Conservation (phyloP, 73 alveolate species). For the Paramecium caudatum region DNA sequence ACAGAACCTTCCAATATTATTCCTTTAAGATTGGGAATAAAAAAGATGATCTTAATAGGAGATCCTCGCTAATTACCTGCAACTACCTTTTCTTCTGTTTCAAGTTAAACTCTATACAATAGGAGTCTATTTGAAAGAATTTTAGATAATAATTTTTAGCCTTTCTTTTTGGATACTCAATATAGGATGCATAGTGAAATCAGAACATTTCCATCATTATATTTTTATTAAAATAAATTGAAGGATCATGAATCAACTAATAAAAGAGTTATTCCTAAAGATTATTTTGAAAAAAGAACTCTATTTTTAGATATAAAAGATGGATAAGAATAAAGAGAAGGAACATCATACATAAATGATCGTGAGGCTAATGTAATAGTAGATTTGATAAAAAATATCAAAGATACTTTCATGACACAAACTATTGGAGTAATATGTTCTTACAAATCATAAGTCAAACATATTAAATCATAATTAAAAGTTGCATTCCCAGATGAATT, state of each 20-base stretch:
- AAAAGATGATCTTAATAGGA: slow-evolving; percentile 78
- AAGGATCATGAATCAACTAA: slow-evolving; percentile 75
- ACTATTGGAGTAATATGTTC: slow-evolving; percentile 87
- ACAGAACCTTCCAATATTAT: slow-evolving; percentile 74
- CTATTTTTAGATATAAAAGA: slow-evolving; percentile 78
- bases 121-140: slow-evolving; percentile 95
- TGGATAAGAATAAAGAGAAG: slow-evolving; percentile 74
- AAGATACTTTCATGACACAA: slow-evolving; percentile 71
- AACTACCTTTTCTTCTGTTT: slow-evolving; percentile 90
- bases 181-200: slow-evolving; percentile 90
- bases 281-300: slow-evolving; percentile 70
- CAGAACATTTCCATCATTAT: slow-evolving; percentile 83
- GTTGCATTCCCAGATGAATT: slow-evolving; percentile 10
- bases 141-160: slow-evolving; percentile 84
- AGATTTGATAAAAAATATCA: slow-evolving; percentile 68
- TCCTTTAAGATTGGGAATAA: slow-evolving; percentile 59
- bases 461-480: slow-evolving; percentile 55
- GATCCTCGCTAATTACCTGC: slow-evolving; percentile 98
- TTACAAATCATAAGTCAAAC: slow-evolving; percentile 81
- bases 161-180: slow-evolving; percentile 80
- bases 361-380: slow-evolving; percentile 77
- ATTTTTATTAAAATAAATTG: slow-evolving; percentile 80
- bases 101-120: slow-evolving; percentile 85
- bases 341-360: slow-evolving; percentile 79
- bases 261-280: slow-evolving; percentile 71